Evolutionary conservation across 2,329 filamentous ascomycete species (phyloP).

Genomic region (Ceratocystis huliohia): DNA sequence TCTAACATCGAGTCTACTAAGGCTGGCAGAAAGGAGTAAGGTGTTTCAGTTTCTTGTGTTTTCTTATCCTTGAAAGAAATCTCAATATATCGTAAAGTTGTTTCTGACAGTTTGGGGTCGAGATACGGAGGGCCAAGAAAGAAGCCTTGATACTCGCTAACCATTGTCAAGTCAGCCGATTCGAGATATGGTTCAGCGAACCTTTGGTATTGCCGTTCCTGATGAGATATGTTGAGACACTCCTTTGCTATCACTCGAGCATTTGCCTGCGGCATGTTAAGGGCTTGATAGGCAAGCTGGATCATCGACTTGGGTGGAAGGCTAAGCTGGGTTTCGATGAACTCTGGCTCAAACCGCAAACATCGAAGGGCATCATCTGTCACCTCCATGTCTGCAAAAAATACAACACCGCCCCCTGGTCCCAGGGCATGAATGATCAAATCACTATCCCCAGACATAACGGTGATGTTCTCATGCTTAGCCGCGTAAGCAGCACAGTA

Average conservation of each 20-base stretch:
- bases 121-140: slow-evolving; percentile 21
- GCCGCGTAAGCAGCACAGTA: slow-evolving; percentile 57
- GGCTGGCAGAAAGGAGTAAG: slow-evolving; percentile 49
- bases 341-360: slow-evolving; percentile 27
- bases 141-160: neutral
- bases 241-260: slow-evolving; percentile 21
- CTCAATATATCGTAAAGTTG: slow-evolving; percentile 27
- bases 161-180: slow-evolving; percentile 2
- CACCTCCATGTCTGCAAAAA: slow-evolving; percentile 30
- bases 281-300: slow-evolving; percentile 28
- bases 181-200: slow-evolving; percentile 14
- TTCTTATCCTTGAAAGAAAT: slow-evolving; percentile 22
- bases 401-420: slow-evolving; percentile 51
- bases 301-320: slow-evolving; percentile 25
- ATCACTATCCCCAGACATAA: slow-evolving; percentile 80
- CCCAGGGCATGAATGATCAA: slow-evolving; percentile 63
- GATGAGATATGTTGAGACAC: neutral
- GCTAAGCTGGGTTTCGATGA: slow-evolving; percentile 34
- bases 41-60: slow-evolving; percentile 21
- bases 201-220: neutral
- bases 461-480: slow-evolving; percentile 38
- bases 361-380: slow-evolving; percentile 22
- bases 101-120: slow-evolving; percentile 32
- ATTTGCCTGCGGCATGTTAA: slow-evolving; percentile 19
- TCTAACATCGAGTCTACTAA: slow-evolving; percentile 39